Conservation (phyloP, 2,329 filamentous ascomycete species). For the Sclerotinia subarctica region DNA sequence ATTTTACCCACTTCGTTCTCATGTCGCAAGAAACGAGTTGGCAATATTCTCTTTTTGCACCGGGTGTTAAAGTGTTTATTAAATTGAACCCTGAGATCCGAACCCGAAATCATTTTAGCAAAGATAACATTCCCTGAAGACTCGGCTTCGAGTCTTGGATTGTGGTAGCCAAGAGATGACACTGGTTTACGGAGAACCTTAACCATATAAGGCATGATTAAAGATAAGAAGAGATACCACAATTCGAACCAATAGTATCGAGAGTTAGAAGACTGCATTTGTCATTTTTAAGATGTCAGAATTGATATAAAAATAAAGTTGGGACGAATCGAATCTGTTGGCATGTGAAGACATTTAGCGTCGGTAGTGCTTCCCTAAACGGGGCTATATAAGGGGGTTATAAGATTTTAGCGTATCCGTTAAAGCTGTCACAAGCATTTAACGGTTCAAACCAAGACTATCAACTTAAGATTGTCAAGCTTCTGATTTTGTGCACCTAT, state of each 20-base stretch:
- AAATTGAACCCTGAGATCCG: not conserved
- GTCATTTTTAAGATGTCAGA: not conserved
- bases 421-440: not conserved
- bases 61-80: not conserved
- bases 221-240: slow-evolving; percentile 8
- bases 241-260: not conserved
- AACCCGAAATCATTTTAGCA: not conserved
- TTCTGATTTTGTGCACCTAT: not conserved
- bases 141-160: slow-evolving; percentile 7
- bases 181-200: not conserved
- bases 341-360: not conserved
- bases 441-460: not conserved
- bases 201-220: not conserved
- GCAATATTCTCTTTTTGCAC: not conserved
- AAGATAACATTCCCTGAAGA: not conserved
- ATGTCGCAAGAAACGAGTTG: slow-evolving; percentile 1
- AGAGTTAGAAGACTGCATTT: not conserved
- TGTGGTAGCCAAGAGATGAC: not conserved
- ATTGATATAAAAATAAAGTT: not conserved
- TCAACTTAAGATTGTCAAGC: not conserved
- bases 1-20: not conserved
- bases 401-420: not conserved
- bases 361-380: not conserved
- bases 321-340: not conserved
- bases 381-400: not conserved